Base-by-base conservation (phyloP, 495 filamentous ascomycete genomes). In the Neurospora sp. region DNA sequence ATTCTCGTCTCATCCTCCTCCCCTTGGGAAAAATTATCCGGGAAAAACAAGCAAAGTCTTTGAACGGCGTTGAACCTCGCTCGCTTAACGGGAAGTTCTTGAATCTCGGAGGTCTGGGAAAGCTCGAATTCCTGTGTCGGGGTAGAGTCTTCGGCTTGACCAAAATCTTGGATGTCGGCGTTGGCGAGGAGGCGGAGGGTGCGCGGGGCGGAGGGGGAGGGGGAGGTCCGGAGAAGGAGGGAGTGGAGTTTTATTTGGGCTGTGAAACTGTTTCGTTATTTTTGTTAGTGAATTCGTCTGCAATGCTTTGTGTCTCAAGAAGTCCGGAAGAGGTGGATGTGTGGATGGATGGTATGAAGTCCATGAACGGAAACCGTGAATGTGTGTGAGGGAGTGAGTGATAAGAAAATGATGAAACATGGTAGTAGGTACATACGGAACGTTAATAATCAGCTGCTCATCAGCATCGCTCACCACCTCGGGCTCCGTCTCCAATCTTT, bases 171-270 rank as follows among this genome's bases (percentile, higher is more conserved):
- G 81, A 94, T 90, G 72, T 93, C 89, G 39, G 89, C 88, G 85
- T 99, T 98, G 82, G 91, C 86, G 82, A 92, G 94, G 35, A 98
- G 82, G 77, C 93, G 93, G 42, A 98, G 81, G 11, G 92, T 97
- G 70, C 87, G 87, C 1, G 96, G 96, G n/a, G 95, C 93, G 70
- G 86, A 89, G 69, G 82, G 74, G 4, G 89, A 89, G 69, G 87
- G 84, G 3, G 92, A 92, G 3, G 92, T 92, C 77, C 94, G 92
- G 37, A 98, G 79, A 37, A 97, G 87, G 76, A 98, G 89, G 23
- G 92, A 90, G 82, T 98, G 94, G 0, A 99, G 89, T 80, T 94
- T 96, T 73, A 97, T 88, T 82, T 96, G 93, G 74, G 92, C 95
- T 37, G 93, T 93, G 85, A 99, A 99, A 38, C 96, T 99, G 35